A percentile compares a stretch with the other conserved stretches of the same genome.
Evolutionary conservation across 2,329 filamentous ascomycete species (phyloP).

Genomic region (Fusarium piperis): DNA sequence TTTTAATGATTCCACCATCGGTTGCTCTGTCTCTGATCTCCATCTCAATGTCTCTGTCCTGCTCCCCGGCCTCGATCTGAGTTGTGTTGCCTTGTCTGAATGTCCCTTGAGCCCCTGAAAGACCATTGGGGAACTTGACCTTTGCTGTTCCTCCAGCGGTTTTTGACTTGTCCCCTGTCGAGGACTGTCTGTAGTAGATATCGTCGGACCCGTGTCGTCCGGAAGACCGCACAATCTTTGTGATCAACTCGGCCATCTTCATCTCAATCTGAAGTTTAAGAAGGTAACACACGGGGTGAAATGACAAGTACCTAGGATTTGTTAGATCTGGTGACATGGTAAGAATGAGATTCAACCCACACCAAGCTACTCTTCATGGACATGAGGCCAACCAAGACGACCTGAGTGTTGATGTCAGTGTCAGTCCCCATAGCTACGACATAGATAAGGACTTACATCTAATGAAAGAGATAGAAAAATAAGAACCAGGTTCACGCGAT

Average conservation of each 20-base stretch:
- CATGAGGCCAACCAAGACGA: constrained; percentile 42
- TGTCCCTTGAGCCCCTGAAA: not conserved
- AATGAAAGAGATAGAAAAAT: constrained; percentile 40
- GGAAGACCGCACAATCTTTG: constrained; percentile 40
- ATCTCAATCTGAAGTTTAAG: constrained; percentile 62
- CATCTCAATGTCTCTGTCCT: constrained; percentile 9
- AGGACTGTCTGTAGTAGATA: constrained; percentile 16
- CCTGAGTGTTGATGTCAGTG: not conserved
- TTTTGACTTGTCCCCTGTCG: not conserved
- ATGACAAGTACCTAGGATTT: constrained; percentile 38
- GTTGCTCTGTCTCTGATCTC: not conserved
- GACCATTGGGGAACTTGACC: not conserved
- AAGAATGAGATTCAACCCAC: constrained; percentile 12
- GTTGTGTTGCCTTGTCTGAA: constrained; percentile 4
- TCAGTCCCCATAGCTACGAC: fast-evolving
- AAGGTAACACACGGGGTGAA: constrained; percentile 59
- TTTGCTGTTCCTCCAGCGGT: not conserved
- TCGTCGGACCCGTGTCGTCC: constrained; percentile 1
- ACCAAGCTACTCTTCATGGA: constrained; percentile 40
- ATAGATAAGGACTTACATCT: constrained; percentile 20
- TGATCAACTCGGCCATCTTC: constrained; percentile 60
- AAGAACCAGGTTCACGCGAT: constrained; percentile 45
- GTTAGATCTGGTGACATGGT: not conserved
- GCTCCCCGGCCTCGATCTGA: constrained; percentile 11
- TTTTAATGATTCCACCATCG: constrained; percentile 27